Evolutionary conservation across 139 green algal genomes (phyloP).

Genomic region (Haematococcus lacustris): DNA sequence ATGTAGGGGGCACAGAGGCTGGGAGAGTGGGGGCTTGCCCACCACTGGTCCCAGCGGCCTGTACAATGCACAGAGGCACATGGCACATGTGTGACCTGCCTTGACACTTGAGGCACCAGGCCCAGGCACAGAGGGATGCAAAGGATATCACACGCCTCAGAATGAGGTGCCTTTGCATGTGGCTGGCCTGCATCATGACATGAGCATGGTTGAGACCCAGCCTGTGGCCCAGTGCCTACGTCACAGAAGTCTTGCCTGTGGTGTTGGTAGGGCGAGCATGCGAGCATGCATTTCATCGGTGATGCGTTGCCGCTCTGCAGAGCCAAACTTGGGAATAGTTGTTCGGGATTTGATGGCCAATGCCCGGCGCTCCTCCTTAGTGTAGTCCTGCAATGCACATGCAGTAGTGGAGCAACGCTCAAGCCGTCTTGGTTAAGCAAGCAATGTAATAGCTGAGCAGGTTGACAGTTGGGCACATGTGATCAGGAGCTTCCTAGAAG

Average conservation of each 20-base stretch:
- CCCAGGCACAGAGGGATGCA: background rate
- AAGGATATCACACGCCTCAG: background rate
- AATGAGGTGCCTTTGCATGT: background rate
- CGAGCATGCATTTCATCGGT: slow-evolving; percentile 62
- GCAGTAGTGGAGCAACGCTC: background rate
- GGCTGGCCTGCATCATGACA: background rate
- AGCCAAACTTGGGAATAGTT: slow-evolving; percentile 57
- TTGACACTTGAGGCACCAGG: background rate
- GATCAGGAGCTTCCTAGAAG: background rate
- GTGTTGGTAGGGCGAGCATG: slow-evolving; percentile 53
- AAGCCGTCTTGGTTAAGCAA: background rate
- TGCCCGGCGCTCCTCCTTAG: slow-evolving; percentile 61
- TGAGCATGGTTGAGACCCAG: background rate
- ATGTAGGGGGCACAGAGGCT: no score
- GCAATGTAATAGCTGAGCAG: background rate
- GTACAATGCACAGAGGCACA: no score
- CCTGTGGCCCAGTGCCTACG: background rate
- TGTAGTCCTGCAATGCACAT: slow-evolving; percentile 57
- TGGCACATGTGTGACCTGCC: background rate
- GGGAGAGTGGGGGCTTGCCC: no score
- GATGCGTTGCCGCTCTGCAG: slow-evolving; percentile 59
- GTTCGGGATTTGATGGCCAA: slow-evolving; percentile 59
- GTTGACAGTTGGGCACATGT: background rate
- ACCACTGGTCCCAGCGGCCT: no score
- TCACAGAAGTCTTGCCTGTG: background rate